Conservation (phyloP, 2,329 filamentous ascomycete genomes). For the Clonostachys rosea region DNA sequence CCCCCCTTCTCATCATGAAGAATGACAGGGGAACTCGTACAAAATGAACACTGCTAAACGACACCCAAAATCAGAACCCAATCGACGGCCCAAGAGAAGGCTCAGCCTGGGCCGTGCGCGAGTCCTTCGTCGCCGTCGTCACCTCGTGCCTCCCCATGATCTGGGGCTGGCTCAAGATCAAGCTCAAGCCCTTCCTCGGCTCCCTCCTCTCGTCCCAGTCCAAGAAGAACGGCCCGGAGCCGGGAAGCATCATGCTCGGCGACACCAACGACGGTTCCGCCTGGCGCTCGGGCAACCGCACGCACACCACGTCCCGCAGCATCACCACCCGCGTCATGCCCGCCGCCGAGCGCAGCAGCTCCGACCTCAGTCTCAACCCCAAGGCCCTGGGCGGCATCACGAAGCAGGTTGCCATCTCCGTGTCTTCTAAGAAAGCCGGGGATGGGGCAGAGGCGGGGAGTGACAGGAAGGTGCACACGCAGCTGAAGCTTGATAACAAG, state of each 20-base stretch:
- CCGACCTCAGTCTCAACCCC: background rate
- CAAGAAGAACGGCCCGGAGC: slow-evolving; percentile 10
- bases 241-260: slow-evolving; percentile 14
- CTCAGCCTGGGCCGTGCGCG: slow-evolving; percentile 8
- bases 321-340: background rate
- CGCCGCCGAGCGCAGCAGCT: background rate
- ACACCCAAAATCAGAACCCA: slow-evolving; percentile 2
- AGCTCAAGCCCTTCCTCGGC: slow-evolving; percentile 13
- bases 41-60: background rate
- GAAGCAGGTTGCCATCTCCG: slow-evolving; percentile 3
- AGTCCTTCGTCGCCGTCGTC: slow-evolving; percentile 28
- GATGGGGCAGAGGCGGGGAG: too few relatives aligned
- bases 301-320: background rate
- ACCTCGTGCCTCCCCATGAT: slow-evolving; percentile 28
- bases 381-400: slow-evolving; percentile 1
- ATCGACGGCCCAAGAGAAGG: slow-evolving; percentile 5
- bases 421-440: background rate
- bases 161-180: slow-evolving; percentile 16
- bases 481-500: too few relatives aligned
- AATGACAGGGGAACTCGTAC: too few relatives aligned
- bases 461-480: too few relatives aligned
- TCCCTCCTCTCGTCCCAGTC: slow-evolving; percentile 11
- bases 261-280: slow-evolving; percentile 4
- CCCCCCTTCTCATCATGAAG: too few relatives aligned
- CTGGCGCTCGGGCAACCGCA: background rate